Evolutionary conservation across 306 rosid genomes (phyloP).

Genomic region (Cicer bijugum): DNA sequence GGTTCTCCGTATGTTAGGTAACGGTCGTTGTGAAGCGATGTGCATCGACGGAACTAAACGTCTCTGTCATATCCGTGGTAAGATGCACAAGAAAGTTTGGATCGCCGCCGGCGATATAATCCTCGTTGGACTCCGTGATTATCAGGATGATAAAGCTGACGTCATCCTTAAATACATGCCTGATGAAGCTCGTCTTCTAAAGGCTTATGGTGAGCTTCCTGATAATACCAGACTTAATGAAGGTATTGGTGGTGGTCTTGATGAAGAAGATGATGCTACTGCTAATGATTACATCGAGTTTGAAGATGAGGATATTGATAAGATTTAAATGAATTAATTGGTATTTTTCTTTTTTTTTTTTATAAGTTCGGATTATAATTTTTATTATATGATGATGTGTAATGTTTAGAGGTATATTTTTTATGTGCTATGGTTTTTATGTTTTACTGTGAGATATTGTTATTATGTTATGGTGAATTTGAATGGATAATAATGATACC

Average conservation of each 20-base stretch:
- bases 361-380: background rate
- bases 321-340: background rate
- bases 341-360: background rate
- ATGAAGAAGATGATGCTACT: slow-evolving; percentile 19
- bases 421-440: background rate
- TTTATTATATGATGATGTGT: background rate
- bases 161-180: slow-evolving; percentile 19
- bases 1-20: slow-evolving; percentile 19
- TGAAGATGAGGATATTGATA: slow-evolving; percentile 34
- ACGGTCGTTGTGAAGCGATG: slow-evolving; percentile 8
- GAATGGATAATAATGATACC: background rate
- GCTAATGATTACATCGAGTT: background rate
- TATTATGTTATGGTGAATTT: background rate
- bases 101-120: slow-evolving; percentile 8
- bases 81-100: slow-evolving; percentile 31
- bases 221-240: background rate
- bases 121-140: background rate
- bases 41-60: slow-evolving; percentile 4
- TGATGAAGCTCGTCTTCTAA: slow-evolving; percentile 6
- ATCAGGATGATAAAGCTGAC: slow-evolving; percentile 28
- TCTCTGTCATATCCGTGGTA: slow-evolving; percentile 31
- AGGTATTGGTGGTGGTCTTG: slow-evolving; percentile 3
- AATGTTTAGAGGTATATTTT: background rate
- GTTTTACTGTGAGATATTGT: background rate
- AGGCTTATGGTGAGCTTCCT: slow-evolving; percentile 1